Evolutionary conservation across 805 yeast genomes (phyloP), one percentile per base, ranked within the genome.

Genomic region (Ogataea henricii): DNA sequence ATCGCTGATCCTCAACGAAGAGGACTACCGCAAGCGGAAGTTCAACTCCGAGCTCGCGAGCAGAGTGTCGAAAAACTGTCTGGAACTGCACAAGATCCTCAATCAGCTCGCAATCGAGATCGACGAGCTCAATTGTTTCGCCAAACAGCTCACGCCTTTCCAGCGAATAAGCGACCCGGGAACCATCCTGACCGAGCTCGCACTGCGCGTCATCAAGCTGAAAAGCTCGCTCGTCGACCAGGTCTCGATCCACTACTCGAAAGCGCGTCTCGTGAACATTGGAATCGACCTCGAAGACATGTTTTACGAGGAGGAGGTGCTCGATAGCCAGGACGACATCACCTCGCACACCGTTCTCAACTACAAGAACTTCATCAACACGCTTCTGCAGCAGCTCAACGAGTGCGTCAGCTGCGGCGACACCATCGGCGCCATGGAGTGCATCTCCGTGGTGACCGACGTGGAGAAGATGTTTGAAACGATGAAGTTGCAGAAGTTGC

Each of bases 401-500:
- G 68, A 66, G 13, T 79, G 86, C 2, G 76, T 82, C 6, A 73
- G 72, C 6, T 61, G 67, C 13, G 77, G 78, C 27, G 87, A 85
- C 56, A 72, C 76, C 16, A 76, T 78, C 35, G 78, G 78, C 10
- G 81, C 82, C 47, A 76, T 80, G 66, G 89, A 85, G 59, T 84
- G 89, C 55, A 70, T 85, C 46, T 80, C 81, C 0, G 83, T 83
- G 25, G 80, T 85, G 23, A 74, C 75, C 49, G 90, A 85, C 54
- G 83, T 85, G 66, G 90, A 85, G 58, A 77, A 81, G 54, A 85
- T 85, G 89, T 85, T 82, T 62, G 84, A 82, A 39, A 76, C 81
- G 0, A 72, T 78, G 66, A 68, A 75, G 44, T 26, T 46, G 10
- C 57, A 53, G 25, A 51, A 56, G 23, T 17, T 48, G 27, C 48